Evolutionary conservation across 2,329 filamentous ascomycete species (phyloP), one percentile per base, ranked within the genome.

Genomic region (Rhexocercosporidium sp.): DNA sequence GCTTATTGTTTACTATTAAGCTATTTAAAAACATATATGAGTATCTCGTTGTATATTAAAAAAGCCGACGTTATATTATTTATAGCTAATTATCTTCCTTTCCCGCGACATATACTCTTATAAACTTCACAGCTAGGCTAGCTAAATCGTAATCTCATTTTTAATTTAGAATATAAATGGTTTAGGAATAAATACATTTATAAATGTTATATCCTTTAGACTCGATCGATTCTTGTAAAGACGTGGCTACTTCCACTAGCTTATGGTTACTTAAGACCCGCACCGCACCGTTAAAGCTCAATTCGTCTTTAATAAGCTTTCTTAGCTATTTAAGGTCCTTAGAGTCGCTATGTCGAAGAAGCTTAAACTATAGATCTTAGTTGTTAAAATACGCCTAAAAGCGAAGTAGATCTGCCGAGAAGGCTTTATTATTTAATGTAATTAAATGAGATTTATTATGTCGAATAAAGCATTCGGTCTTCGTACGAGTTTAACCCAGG

Each of bases 1-100:
- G 44, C 37, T 37, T 29, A 72, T 68, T 37, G 41, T 67, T 41
- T 47, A 12, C 0, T 0, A 7, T 51, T 71, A 77, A 47, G 75
- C 46, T 16, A 1, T 34, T 37, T 64, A 18, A 37, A 3, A 66
- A 3, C 46, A 64, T 62, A 61, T 66, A 56, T 34, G 16, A 63
- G 14, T 9, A 51, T 27, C 47, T 51, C 22, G 11, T n/a, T 27
- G 8, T 16, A 51, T 51, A 16, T 22, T 51, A 9, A 12, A 51
- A 22, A 51, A 51, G 47, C 12, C 22, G 11, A 25, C 8, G 20
- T 51, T 51, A 9, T 51, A 27, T 59, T 41, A 64, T 5, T 37
- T 37, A 64, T 37, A 18, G 20, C 34, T 59, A 44, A 49, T 47
- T 18, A 64, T 47, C 20, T n/a, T n/a, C n/a, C n/a, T n/a, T n/a